Evolutionary conservation across 495 filamentous ascomycete genomes (phyloP).

Genomic region (Penicillium lagena): DNA sequence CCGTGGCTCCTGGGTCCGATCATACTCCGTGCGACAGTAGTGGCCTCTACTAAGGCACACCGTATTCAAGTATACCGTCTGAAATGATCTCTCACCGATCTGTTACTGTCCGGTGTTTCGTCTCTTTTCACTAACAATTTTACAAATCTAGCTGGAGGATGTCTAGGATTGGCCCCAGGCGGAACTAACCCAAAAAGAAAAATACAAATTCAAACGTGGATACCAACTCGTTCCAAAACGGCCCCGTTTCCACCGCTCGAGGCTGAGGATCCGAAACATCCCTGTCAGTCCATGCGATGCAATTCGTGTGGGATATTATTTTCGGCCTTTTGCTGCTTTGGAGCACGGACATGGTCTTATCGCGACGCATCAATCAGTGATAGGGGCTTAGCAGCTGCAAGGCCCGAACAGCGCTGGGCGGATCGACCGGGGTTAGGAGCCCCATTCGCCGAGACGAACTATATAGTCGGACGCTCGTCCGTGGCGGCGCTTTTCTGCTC

Average conservation of each 20-base stretch:
- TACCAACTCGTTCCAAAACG: too few species aligned
- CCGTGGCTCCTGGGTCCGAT: conserved; percentile 3
- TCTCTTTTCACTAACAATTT: too few species aligned
- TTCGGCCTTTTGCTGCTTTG: too few species aligned
- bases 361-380: conserved; percentile 9
- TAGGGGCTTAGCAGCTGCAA: conserved; percentile 28
- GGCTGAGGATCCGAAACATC: too few species aligned
- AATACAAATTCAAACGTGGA: too few species aligned
- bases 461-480: conserved; percentile 18
- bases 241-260: too few species aligned
- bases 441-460: conserved; percentile 16
- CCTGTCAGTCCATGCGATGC: too few species aligned
- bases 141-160: too few species aligned
- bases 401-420: conserved; percentile 15
- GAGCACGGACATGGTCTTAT: conserved; percentile 24
- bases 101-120: not conserved
- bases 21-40: not conserved
- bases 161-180: too few species aligned
- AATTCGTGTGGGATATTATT: too few species aligned
- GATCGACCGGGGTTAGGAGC: conserved; percentile 23
- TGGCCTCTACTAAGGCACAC: too few species aligned
- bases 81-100: conserved; percentile 2
- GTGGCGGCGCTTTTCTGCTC: not conserved
- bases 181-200: too few species aligned
- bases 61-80: not conserved